Conservation (phyloP, 1,284 basidiomycete species). For the Malassezia yamatoensis region DNA sequence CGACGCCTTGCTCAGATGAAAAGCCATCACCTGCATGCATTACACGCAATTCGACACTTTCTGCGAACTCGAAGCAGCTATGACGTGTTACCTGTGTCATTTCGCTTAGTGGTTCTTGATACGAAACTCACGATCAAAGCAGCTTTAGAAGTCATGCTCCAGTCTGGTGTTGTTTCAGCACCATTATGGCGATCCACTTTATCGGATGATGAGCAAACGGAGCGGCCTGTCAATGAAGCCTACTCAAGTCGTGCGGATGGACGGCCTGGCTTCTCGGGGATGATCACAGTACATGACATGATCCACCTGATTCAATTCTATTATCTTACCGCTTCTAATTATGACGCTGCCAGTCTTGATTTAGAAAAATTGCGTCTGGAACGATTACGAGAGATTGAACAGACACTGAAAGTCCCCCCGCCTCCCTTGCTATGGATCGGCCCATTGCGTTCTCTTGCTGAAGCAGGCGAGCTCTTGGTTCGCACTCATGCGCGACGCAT, state of each 20-base stretch:
- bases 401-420: constrained; percentile 76
- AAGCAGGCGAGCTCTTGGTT: constrained; percentile 80
- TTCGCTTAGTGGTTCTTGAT: constrained; percentile 90
- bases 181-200: constrained; percentile 62
- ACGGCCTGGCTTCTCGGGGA: constrained; percentile 41
- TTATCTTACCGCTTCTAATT: constrained; percentile 49
- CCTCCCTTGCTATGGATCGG: constrained; percentile 83
- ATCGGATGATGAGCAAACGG: constrained; percentile 9
- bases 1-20: constrained; percentile 16
- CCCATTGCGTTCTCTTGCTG: constrained; percentile 72
- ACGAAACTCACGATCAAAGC: constrained; percentile 44
- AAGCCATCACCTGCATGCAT: constrained; percentile 51
- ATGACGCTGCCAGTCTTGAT: constrained; percentile 76
- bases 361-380: constrained; percentile 91
- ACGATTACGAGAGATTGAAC: constrained; percentile 66
- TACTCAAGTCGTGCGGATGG: constrained; percentile 15
- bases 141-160: constrained; percentile 47
- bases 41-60: constrained; percentile 68
- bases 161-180: constrained; percentile 79
- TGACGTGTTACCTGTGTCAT: constrained; percentile 91
- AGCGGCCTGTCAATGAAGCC: not conserved
- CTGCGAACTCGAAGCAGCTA: constrained; percentile 77
- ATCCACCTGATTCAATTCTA: constrained; percentile 47
- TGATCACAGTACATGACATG: constrained; percentile 47
- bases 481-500: constrained; percentile 89